Base-by-base conservation (phyloP, 2,329 filamentous ascomycete genomes). In the Penicillium hesseltinei region DNA sequence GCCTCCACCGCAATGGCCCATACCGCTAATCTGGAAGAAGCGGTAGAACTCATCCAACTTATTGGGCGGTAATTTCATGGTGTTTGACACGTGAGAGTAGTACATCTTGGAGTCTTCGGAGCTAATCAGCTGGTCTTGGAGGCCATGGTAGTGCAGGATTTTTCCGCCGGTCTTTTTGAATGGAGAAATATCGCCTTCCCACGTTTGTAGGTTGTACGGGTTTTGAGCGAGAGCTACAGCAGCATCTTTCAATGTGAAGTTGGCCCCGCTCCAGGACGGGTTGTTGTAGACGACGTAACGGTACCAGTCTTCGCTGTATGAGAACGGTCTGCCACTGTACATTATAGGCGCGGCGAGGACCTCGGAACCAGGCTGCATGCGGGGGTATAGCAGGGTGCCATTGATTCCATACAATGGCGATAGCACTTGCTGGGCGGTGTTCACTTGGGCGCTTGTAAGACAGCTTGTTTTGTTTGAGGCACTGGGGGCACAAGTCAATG, bases 11-110 rank as follows among this genome's bases (percentile, higher is more conserved):
- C 82, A 84, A 66, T 84, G 82, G 11, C 70, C 71, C 79, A 84
- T 81, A 0, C 82, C 82, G 0, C 81, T 81, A n/a, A 85, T 75
- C 21, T 71, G 73, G 64, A 84, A 84, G 62, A 80, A 79, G 44
- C 77, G 77, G 46, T 78, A 75, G 60, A 77, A 78, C 0, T 72
- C 71, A 57, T 78, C 76, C 8, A 78, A 58, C 0, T 69, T 56
- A 5, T 60, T 45, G 0, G 73, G 66, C 0, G 63, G 53, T 6
- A 71, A 47, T 0, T 74, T 69, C 68, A 82, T 75, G 0, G 69
- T 66, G 23, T 72, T 60, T 5, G 67, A 64, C 1, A 83, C 76
- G 17, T 78, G 74, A 19, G 77, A 72, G 68, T 82, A 81, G 65
- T 77, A 86, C 66, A 81, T 81, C 10, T 80, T 76, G 2, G 78